A percentile compares a stretch with the other conserved stretches of the same genome.
Conservation (phyloP, 2,329 filamentous ascomycete species). For the Pseudogymnoascus sp. region DNA sequence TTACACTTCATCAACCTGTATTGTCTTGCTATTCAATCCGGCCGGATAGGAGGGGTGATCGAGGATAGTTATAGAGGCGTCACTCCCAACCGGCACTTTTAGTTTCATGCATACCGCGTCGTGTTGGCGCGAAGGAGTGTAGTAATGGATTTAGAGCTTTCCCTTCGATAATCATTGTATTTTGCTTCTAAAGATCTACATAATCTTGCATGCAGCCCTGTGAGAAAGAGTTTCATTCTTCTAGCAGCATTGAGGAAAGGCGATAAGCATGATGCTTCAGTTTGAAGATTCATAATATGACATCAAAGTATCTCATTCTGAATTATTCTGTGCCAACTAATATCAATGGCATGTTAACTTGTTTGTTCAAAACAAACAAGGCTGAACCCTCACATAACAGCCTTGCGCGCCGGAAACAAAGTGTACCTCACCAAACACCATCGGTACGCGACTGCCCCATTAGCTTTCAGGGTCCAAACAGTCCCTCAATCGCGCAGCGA, state of each 20-base stretch:
- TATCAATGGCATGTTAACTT: background rate
- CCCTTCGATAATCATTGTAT: conserved; percentile 5
- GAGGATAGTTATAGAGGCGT: conserved; percentile 6
- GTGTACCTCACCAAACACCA: background rate
- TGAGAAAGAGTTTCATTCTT: background rate
- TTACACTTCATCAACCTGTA: conserved; percentile 9
- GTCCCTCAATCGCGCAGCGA: conserved; percentile 6
- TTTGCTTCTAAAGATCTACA: background rate
- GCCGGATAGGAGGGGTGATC: conserved; percentile 3
- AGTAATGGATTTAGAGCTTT: conserved; percentile 7
- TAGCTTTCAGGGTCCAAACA: conserved; percentile 6
- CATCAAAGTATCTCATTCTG: background rate
- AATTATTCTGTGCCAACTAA: background rate
- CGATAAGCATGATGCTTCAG: background rate
- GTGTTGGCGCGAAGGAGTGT: conserved; percentile 3
- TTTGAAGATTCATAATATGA: background rate
- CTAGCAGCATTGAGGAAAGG: background rate
- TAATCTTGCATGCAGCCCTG: background rate
- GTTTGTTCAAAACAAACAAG: background rate
- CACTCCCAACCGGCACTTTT: conserved; percentile 6
- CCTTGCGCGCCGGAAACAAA: background rate
- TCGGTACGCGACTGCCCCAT: background rate
- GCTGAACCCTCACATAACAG: background rate
- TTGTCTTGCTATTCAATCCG: conserved; percentile 7
- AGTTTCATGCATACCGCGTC: conserved; percentile 6